A percentile compares a stretch with the other conserved stretches of the same genome.
phyloP scores from a whole-genome alignment of 805 yeast genomes.

The Lipomyces sp. region DNA sequence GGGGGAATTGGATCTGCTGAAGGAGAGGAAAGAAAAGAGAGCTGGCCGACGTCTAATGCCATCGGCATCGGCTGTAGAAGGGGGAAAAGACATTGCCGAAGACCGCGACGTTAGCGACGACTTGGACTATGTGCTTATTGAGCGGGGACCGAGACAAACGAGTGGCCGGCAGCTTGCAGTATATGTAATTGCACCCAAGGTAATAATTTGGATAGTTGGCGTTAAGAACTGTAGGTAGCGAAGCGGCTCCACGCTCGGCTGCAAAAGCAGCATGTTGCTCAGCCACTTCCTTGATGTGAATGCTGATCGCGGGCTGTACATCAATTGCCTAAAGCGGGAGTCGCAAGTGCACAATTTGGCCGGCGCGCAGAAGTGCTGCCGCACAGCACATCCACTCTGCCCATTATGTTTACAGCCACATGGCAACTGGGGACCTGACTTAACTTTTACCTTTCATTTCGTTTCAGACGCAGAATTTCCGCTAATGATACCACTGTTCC shows the following conservation, averaged over 20 bases:
- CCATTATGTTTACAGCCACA: neutral
- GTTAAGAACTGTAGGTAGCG: neutral
- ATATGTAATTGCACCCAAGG: neutral
- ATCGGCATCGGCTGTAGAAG: slow-evolving; percentile 21
- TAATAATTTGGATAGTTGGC: neutral
- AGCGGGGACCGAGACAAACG: neutral
- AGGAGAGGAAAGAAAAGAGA: slow-evolving; percentile 34
- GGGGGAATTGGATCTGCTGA: slow-evolving; percentile 20
- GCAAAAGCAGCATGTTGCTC: neutral
- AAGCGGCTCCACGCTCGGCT: neutral
- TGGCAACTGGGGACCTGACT: neutral
- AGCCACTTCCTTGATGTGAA: neutral
- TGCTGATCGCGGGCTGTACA: neutral
- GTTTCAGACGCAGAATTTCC: too few relatives aligned
- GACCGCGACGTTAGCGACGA: slow-evolving; percentile 14
- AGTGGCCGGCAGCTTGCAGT: neutral
- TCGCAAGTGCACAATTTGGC: neutral
- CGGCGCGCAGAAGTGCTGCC: neutral
- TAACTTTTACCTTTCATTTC: neutral
- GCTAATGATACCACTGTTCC: too few relatives aligned
- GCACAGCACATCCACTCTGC: neutral
- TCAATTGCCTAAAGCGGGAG: neutral
- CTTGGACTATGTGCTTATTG: slow-evolving; percentile 2
- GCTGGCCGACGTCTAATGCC: slow-evolving; percentile 37
- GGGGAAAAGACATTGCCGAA: slow-evolving; percentile 28